A percentile compares a stretch with the other conserved stretches of the same genome.
Evolutionary conservation across 2,329 filamentous ascomycete species (phyloP).

Genomic region (Paradendryphiella salina): DNA sequence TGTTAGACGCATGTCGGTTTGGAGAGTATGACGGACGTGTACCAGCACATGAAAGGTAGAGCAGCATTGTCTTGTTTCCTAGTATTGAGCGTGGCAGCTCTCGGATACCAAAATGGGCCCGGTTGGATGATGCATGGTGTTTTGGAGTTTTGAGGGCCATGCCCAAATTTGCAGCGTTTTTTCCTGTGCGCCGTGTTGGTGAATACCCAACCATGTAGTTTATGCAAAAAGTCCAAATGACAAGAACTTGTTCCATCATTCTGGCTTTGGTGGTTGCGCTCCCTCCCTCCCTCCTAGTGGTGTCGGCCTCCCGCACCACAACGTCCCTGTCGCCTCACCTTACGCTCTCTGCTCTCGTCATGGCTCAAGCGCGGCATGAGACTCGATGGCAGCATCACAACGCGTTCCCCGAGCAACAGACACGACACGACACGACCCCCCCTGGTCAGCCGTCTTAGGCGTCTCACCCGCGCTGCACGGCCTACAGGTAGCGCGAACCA

Average conservation of each 20-base stretch:
- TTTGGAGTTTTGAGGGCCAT: constrained; percentile 27
- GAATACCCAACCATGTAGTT: constrained; percentile 39
- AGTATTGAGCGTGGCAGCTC: constrained; percentile 33
- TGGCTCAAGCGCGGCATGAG: too few species aligned
- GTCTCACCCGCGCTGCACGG: constrained; percentile 33
- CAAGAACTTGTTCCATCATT: constrained; percentile 9
- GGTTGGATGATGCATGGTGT: constrained; percentile 41
- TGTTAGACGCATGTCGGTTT: constrained; percentile 43
- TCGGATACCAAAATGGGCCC: constrained; percentile 39
- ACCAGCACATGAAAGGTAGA: constrained; percentile 29
- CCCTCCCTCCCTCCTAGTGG: not conserved
- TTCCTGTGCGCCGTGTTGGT: constrained; percentile 17
- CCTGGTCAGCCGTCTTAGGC: constrained; percentile 17
- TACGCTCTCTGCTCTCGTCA: too few species aligned
- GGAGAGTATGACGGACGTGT: constrained; percentile 23
- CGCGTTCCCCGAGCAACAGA: constrained; percentile 12
- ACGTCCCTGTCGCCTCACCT: too few species aligned
- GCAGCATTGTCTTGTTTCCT: constrained; percentile 2
- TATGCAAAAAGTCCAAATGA: constrained; percentile 41
- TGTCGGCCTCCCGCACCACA: too few species aligned
- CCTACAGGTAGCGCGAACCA: constrained; percentile 41
- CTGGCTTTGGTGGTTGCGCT: constrained; percentile 1
- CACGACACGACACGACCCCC: constrained; percentile 2
- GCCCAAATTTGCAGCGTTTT: constrained; percentile 37
- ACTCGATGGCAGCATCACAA: constrained; percentile 12